Percentiles rank a stretch among this genome's conserved stretches.
Evolutionary conservation across 2,329 filamentous ascomycete species (phyloP).

Genomic region (Aspergillus ibericus): DNA sequence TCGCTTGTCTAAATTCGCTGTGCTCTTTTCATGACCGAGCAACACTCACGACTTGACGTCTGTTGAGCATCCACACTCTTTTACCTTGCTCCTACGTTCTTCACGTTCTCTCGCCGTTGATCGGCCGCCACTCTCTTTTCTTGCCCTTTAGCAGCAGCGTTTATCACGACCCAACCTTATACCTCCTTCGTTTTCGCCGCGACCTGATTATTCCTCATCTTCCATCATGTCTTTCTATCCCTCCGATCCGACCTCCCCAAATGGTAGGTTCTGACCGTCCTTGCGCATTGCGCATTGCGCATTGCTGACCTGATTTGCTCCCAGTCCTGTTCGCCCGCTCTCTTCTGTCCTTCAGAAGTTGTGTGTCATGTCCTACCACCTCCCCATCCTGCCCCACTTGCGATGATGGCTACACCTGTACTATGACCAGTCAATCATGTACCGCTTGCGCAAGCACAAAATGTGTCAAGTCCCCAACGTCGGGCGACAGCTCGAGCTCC

Average conservation of each 20-base stretch:
- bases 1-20: slow-evolving; percentile 18
- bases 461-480: slow-evolving; percentile 50
- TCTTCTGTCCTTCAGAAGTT: slow-evolving; percentile 39
- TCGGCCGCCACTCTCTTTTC: slow-evolving; percentile 28
- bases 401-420: slow-evolving; percentile 56
- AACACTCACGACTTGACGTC: slow-evolving; percentile 40
- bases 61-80: slow-evolving; percentile 33
- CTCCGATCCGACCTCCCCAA: slow-evolving; percentile 21
- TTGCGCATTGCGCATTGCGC: background rate
- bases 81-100: slow-evolving; percentile 10
- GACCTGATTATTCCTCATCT: slow-evolving; percentile 2
- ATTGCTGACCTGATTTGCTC: background rate
- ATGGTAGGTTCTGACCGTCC: slow-evolving; percentile 20
- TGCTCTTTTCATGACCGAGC: slow-evolving; percentile 27
- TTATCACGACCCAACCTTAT: slow-evolving; percentile 6
- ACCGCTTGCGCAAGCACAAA: slow-evolving; percentile 57
- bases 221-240: slow-evolving; percentile 31
- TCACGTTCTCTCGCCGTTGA: slow-evolving; percentile 31
- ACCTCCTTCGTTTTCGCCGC: slow-evolving; percentile 10
- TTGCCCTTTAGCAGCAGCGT: slow-evolving; percentile 7
- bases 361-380: slow-evolving; percentile 55
- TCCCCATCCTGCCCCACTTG: slow-evolving; percentile 64
- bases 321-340: slow-evolving; percentile 25
- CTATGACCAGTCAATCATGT: slow-evolving; percentile 61
- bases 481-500: slow-evolving; percentile 30